Evolutionary conservation across 1,284 basidiomycete genomes (phyloP), one percentile per base, ranked within the genome.

Genomic region (Ganoderma leucocontextum): DNA sequence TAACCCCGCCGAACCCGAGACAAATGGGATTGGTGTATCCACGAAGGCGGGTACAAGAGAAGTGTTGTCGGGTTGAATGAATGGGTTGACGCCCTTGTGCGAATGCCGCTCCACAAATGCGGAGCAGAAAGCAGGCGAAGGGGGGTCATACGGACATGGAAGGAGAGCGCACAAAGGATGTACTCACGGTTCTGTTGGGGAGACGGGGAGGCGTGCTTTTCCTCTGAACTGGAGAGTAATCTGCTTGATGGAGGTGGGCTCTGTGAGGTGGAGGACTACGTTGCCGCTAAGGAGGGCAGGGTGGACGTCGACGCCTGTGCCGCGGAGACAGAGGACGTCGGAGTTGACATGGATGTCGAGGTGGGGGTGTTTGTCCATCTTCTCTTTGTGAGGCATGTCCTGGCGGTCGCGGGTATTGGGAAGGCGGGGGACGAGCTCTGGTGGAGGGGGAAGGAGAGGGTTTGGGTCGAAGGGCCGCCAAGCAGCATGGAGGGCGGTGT

Each of bases 221-320:
- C 95, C 95, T 71, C 88, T 86, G 77, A 97, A 92, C 69, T 90
- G 88, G 73, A 97, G 89, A 3, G 88, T 92, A 68, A 98, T 91
- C 80, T 96, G 93, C 80, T 91, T 94, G 80, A 98, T 89, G 67
- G 94, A 90, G 0, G 92, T 95, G 47, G 91, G 83, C 80, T 97
- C 94, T 4, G 86, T 82, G 67, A 98, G 88, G 78, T 91, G 87
- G 69, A 98, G 85, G 22, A 91, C 86, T 75, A 98, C 87, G 77
- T 92, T 86, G 12, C 96, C 96, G 60, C 87, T 87, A 69, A 95
- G 87, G 15, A 87, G 79, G 15, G 91, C 89, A 6, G 95, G 91
- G 75, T 95, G 92, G 75, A 95, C 92, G 72, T 96, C 94, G 73
- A 89, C 87, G 49, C 94, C 94, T 25, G 91, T 91, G 63, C 95